phyloP scores from a whole-genome alignment of 768 basidiomycete species.

The Lactarius psammicola region DNA sequence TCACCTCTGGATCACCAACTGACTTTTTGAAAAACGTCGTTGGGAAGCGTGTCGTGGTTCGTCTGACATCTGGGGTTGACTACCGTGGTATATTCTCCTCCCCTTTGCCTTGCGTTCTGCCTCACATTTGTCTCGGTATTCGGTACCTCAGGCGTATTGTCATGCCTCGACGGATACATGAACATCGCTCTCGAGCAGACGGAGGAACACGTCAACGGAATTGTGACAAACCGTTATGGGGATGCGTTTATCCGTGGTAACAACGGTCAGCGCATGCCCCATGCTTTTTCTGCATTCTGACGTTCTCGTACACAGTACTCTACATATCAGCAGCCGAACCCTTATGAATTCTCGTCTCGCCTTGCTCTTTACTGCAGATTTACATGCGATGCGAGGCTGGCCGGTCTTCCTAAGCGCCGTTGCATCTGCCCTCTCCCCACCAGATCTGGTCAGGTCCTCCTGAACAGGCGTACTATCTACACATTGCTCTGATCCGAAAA shows the following conservation, averaged over 20 bases:
- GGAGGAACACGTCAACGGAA: slow-evolving; percentile 89
- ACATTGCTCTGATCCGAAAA: background rate
- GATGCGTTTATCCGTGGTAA: slow-evolving; percentile 96
- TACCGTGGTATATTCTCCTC: slow-evolving; percentile 20
- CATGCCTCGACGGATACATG: slow-evolving; percentile 98
- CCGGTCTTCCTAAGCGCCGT: background rate
- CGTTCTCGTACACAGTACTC: slow-evolving; percentile 47
- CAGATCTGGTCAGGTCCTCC: background rate
- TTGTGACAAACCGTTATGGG: slow-evolving; percentile 86
- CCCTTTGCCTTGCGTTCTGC: slow-evolving; percentile 1
- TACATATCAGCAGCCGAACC: slow-evolving; percentile 44
- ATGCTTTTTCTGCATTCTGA: background rate
- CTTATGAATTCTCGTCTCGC: slow-evolving; percentile 9
- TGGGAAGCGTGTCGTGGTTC: slow-evolving; percentile 91
- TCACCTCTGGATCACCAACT: slow-evolving; percentile 75
- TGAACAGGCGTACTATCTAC: background rate
- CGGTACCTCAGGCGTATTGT: slow-evolving; percentile 76
- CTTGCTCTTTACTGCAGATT: background rate
- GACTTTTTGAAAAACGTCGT: slow-evolving; percentile 95
- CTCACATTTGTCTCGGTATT: background rate
- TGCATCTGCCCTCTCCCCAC: background rate
- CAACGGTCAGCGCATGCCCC: slow-evolving; percentile 55
- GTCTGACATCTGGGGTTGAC: slow-evolving; percentile 44
- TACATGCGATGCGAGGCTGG: background rate
- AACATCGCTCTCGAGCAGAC: slow-evolving; percentile 98